Conservation (phyloP, 441 rosid species). For the Croton setiger region DNA sequence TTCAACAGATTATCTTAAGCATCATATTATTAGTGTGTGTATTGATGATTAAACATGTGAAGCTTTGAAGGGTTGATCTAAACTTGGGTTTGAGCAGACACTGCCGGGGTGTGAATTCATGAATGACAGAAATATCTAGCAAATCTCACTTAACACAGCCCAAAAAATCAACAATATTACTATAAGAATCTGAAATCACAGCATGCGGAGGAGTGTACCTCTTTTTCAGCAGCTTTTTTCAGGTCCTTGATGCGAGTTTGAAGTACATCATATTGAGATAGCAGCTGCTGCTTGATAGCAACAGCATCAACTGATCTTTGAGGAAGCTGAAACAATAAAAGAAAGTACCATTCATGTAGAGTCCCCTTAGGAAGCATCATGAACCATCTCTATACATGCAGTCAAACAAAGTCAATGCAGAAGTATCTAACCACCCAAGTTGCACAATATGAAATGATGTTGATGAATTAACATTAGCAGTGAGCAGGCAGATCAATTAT, state of each 20-base stretch:
- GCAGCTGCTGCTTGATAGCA: slow-evolving; percentile 75
- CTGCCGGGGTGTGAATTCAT: not conserved
- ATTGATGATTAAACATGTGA: not conserved
- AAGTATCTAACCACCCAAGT: not conserved
- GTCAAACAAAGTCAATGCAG: not conserved
- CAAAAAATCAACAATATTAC: not conserved
- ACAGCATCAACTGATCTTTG: slow-evolving; percentile 62
- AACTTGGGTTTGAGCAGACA: not conserved
- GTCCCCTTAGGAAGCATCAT: slow-evolving; percentile 14
- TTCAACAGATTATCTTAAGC: slow-evolving; percentile 16
- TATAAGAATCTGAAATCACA: slow-evolving; percentile 4
- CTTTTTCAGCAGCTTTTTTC: slow-evolving; percentile 74
- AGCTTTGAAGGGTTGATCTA: not conserved
- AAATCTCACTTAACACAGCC: slow-evolving; percentile 5
- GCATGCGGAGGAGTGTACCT: slow-evolving; percentile 45
- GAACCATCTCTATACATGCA: not conserved
- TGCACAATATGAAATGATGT: not conserved
- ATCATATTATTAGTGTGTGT: not conserved
- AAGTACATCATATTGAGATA: slow-evolving; percentile 79
- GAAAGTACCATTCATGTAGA: slow-evolving; percentile 10
- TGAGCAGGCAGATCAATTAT: not conserved
- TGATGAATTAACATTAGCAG: not conserved
- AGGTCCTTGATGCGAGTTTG: slow-evolving; percentile 86
- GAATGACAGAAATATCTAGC: not conserved
- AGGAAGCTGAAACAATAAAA: slow-evolving; percentile 68